These are phyloP conservation scores for Cystobasidium sp. DNA, from an alignment of 1,284 basidiomycete genomes.

Conservation along the genomic window DNA sequence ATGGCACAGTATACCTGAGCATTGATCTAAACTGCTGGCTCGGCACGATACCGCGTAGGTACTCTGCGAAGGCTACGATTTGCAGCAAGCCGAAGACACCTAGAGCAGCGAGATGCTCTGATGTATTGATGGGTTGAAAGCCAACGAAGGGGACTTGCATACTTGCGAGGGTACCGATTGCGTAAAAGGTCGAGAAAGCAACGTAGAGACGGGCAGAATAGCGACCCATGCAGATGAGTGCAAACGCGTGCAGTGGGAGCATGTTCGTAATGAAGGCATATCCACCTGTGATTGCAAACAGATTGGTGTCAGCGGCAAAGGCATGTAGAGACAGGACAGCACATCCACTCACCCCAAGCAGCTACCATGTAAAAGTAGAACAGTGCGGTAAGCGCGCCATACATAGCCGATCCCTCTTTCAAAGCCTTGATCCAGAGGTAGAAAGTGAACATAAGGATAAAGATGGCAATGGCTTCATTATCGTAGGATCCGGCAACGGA, in stretches of 20 bases:
- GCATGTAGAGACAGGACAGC: background rate
- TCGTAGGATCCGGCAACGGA: constrained; percentile 99
- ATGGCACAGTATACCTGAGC: constrained; percentile 71
- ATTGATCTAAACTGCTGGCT: constrained; percentile 91
- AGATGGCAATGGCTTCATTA: constrained; percentile 99
- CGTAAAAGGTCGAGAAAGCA: constrained; percentile 96
- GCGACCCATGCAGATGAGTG: constrained; percentile 95
- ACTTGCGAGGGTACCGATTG: constrained; percentile 91
- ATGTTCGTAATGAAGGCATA: constrained; percentile 99
- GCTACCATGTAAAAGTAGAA: constrained; percentile 99
- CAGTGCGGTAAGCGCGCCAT: constrained; percentile 84
- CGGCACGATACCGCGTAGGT: constrained; percentile 85
- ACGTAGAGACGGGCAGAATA: constrained; percentile 91
- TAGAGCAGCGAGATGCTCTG: constrained; percentile 98
- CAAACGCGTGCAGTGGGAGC: constrained; percentile 93
- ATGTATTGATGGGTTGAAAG: constrained; percentile 96
- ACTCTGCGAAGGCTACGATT: constrained; percentile 90
- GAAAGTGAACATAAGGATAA: constrained; percentile 99
- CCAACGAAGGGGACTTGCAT: constrained; percentile 99
- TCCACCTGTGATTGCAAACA: constrained; percentile 65
- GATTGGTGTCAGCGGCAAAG: constrained; percentile 1
- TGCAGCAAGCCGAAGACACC: constrained; percentile 98
- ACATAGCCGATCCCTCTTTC: constrained; percentile 90
- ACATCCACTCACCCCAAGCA: constrained; percentile 79
- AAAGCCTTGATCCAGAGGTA: constrained; percentile 97